Percentiles rank a stretch among this genome's conserved stretches.
Conservation (phyloP, 176 grass and related monocot genomes). For the Typha latifolia region DNA sequence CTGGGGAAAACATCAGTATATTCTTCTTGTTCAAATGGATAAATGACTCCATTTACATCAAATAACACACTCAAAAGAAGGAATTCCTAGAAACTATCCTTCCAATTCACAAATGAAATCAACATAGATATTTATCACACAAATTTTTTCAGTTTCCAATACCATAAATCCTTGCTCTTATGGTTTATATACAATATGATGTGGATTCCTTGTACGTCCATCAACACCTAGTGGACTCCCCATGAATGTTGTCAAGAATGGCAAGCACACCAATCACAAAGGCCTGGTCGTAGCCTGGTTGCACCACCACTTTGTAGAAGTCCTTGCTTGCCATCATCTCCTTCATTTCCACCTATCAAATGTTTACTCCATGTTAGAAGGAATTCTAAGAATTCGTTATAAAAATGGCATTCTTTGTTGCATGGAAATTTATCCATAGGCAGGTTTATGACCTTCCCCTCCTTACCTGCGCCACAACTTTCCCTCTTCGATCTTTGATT, state of each 20-base stretch:
- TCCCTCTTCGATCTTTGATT: constrained; percentile 49
- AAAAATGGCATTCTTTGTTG: not conserved
- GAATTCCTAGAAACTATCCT: not conserved
- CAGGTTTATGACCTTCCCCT: not conserved
- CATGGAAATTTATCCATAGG: not conserved
- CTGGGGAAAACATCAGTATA: not conserved
- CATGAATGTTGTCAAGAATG: constrained; percentile 87
- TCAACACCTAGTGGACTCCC: constrained; percentile 80
- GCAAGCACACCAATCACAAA: constrained; percentile 71
- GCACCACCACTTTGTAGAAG: constrained; percentile 77
- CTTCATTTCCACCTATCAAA: constrained; percentile 48
- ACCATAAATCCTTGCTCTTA: not conserved
- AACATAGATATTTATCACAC: not conserved
- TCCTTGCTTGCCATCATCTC: constrained; percentile 63
- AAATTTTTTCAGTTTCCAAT: not conserved
- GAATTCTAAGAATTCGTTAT: not conserved
- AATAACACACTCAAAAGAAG: not conserved
- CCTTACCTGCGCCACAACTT: constrained; percentile 63
- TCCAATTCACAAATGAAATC: not conserved
- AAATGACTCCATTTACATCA: not conserved
- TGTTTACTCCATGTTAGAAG: not conserved
- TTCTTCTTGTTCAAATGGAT: not conserved
- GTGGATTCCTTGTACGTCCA: constrained; percentile 6
- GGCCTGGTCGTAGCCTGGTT: constrained; percentile 79
- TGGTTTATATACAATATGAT: not conserved